These are phyloP conservation scores for Solanum lycopersicoides DNA, from an alignment of 257 asterid species.

Conservation along the genomic window DNA sequence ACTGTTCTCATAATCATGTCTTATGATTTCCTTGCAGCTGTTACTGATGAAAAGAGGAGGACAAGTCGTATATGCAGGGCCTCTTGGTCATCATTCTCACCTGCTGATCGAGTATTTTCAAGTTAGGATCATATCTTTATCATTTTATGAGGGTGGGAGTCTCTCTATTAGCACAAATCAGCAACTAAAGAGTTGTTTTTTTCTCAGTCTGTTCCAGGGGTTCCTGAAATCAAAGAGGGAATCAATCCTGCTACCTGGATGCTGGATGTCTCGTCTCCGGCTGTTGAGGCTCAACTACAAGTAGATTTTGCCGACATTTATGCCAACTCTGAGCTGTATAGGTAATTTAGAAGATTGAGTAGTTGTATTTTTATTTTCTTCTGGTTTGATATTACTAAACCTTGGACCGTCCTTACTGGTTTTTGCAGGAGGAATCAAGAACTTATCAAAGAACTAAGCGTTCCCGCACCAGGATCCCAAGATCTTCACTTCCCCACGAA, in stretches of 20 bases:
- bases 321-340: slow-evolving; percentile 56
- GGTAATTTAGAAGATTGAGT: slow-evolving; percentile 24
- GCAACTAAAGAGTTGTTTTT: neutral
- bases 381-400: neutral
- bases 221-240: slow-evolving; percentile 65
- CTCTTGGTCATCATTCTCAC: slow-evolving; percentile 73
- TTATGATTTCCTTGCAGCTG: slow-evolving; percentile 27
- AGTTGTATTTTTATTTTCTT: neutral
- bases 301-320: slow-evolving; percentile 69
- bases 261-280: slow-evolving; percentile 62
- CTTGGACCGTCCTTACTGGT: neutral
- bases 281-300: slow-evolving; percentile 59
- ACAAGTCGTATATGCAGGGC: slow-evolving; percentile 59
- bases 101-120: slow-evolving; percentile 53
- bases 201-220: slow-evolving; percentile 63
- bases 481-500: slow-evolving; percentile 46
- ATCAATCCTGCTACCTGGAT: slow-evolving; percentile 88
- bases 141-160: neutral
- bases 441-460: slow-evolving; percentile 50
- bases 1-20: neutral
- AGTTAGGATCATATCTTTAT: slow-evolving; percentile 30
- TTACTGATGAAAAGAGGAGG: slow-evolving; percentile 93
- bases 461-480: slow-evolving; percentile 50
- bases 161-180: neutral
- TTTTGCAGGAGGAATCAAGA: slow-evolving; percentile 62